phyloP scores from a whole-genome alignment of 306 rosid genomes.

The Vigna radiata region DNA sequence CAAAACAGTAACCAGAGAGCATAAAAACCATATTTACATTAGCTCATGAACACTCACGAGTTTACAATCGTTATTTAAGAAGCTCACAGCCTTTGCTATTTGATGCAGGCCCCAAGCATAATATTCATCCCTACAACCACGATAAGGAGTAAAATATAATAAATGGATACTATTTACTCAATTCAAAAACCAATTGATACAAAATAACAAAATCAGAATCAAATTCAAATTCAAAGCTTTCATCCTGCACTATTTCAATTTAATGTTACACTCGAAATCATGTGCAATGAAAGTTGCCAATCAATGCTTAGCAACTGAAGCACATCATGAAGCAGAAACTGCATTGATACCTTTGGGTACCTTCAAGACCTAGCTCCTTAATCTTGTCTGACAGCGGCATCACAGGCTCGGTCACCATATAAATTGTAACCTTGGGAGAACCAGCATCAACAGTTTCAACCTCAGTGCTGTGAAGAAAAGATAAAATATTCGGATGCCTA shows the following conservation, averaged over 20 bases:
- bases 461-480: slow-evolving; percentile 97
- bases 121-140: slow-evolving; percentile 85
- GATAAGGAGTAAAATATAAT: slow-evolving; percentile 14
- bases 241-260: slow-evolving; percentile 13
- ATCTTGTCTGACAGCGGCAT: slow-evolving; percentile 88
- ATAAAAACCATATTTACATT: slow-evolving; percentile 1
- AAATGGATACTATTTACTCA: slow-evolving; percentile 1
- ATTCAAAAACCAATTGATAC: slow-evolving; percentile 27
- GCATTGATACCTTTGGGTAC: slow-evolving; percentile 76
- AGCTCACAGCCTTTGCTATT: slow-evolving; percentile 98
- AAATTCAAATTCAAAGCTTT: slow-evolving; percentile 5
- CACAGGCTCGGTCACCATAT: slow-evolving; percentile 97
- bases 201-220: slow-evolving; percentile 13
- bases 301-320: slow-evolving; percentile 35
- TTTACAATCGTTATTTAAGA: slow-evolving; percentile 95
- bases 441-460: slow-evolving; percentile 72
- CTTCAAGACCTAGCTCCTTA: slow-evolving; percentile 84
- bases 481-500: slow-evolving; percentile 96
- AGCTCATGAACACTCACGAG: slow-evolving; percentile 67
- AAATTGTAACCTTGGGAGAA: slow-evolving; percentile 78
- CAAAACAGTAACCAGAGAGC: slow-evolving; percentile 4
- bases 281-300: slow-evolving; percentile 5
- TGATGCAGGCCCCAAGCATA: slow-evolving; percentile 97
- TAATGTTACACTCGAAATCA: background rate
- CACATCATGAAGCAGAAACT: slow-evolving; percentile 6